Evolutionary conservation across 441 rosid species (phyloP).

Genomic region (Arabidopsis lyrata): DNA sequence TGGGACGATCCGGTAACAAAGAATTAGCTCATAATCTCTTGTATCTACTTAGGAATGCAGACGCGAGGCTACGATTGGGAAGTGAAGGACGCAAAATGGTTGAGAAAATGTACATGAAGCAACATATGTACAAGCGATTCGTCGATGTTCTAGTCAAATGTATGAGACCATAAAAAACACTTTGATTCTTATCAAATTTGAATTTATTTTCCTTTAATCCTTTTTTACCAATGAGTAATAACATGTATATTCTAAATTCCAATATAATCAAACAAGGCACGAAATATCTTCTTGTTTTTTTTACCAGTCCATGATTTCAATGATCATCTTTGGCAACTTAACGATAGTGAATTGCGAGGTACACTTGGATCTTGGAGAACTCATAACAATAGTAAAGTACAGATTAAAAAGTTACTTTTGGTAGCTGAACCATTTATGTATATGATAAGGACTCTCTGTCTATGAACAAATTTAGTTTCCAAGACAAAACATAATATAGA

Average conservation of each 20-base stretch:
- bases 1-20: conserved; percentile 63
- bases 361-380: too few species aligned
- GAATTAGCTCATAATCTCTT: conserved; percentile 64
- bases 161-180: conserved; percentile 57
- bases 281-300: too few species aligned
- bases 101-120: conserved; percentile 73
- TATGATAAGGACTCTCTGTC: neutral
- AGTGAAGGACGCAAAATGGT: conserved; percentile 72
- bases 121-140: conserved; percentile 83
- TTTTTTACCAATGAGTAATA: too few species aligned
- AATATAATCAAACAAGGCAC: too few species aligned
- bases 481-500: neutral
- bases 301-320: too few species aligned
- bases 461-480: neutral
- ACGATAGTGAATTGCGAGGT: too few species aligned
- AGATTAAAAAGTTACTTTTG: too few species aligned
- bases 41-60: conserved; percentile 63
- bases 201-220: too few species aligned
- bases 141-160: conserved; percentile 79
- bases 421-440: neutral
- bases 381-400: neutral
- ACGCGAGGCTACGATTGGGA: conserved; percentile 66
- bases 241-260: too few species aligned
- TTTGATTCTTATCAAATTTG: neutral
- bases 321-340: too few species aligned